These are phyloP conservation scores for Cryptosporidium muris DNA, from an alignment of 169 alveolate genomes.

Conservation along the genomic window DNA sequence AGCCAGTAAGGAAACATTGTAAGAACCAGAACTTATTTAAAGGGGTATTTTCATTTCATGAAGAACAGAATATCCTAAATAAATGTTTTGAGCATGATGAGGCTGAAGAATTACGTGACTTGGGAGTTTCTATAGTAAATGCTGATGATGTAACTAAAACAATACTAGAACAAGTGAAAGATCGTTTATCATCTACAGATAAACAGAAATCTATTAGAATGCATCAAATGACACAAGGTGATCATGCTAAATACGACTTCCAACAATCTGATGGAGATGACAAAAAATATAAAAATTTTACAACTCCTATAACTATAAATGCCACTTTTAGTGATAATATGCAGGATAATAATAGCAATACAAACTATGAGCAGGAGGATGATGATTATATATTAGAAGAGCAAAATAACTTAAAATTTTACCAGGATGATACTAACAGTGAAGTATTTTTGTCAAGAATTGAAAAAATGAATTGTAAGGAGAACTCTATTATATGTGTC, in stretches of 20 bases:
- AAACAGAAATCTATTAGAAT: neutral
- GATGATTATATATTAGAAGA: neutral
- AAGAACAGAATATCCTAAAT: slow-evolving; percentile 43
- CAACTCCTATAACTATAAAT: neutral
- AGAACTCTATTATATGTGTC: slow-evolving; percentile 3
- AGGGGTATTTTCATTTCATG: slow-evolving; percentile 30
- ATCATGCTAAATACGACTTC: too few relatives aligned
- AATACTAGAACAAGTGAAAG: slow-evolving; percentile 48
- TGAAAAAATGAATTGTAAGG: neutral
- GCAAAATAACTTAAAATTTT: neutral
- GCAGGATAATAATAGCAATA: neutral
- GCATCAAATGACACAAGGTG: too few relatives aligned
- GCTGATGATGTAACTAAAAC: slow-evolving; percentile 61
- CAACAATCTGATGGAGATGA: too few relatives aligned
- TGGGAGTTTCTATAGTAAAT: slow-evolving; percentile 61
- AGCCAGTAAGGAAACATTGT: neutral
- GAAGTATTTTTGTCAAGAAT: slow-evolving; percentile 12
- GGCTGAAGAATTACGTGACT: slow-evolving; percentile 40
- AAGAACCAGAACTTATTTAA: neutral
- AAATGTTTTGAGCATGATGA: slow-evolving; percentile 26
- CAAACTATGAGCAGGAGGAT: neutral
- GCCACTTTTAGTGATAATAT: neutral
- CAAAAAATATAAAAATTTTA: too few relatives aligned
- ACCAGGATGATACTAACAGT: slow-evolving; percentile 22
- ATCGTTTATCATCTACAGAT: slow-evolving; percentile 1